Evolutionary conservation across 208 protist species (phyloP).

Genomic region (Willaertia magna): DNA sequence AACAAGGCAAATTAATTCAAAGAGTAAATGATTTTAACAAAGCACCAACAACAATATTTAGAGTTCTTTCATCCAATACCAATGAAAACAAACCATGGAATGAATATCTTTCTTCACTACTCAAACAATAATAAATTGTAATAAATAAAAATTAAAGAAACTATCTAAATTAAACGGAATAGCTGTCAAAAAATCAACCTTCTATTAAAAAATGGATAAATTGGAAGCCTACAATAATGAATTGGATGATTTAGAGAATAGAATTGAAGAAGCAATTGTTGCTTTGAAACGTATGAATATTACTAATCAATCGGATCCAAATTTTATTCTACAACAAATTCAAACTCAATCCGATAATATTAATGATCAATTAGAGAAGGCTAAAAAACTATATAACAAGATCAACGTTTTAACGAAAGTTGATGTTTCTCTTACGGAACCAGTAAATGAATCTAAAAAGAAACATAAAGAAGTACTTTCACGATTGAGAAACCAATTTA

Average conservation of each 20-base stretch:
- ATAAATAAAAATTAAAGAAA: too few species aligned
- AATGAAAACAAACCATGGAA: too few species aligned
- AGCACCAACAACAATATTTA: too few species aligned
- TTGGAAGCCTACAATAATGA: background rate
- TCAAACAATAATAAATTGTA: too few species aligned
- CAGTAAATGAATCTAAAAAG: background rate
- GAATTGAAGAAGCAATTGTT: background rate
- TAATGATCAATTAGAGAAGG: background rate
- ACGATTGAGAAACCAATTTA: background rate
- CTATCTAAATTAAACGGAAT: too few species aligned
- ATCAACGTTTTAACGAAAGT: background rate
- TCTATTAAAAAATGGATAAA: background rate
- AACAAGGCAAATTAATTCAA: background rate
- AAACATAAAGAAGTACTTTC: background rate
- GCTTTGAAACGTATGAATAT: background rate
- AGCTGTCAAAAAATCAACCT: background rate
- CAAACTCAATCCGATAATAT: background rate
- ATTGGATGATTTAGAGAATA: background rate
- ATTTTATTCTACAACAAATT: background rate
- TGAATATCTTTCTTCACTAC: too few species aligned
- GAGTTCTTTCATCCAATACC: too few species aligned
- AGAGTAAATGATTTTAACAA: too few species aligned
- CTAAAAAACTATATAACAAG: background rate
- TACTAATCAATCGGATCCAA: background rate
- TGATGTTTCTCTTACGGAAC: background rate